phyloP scores from a whole-genome alignment of 306 rosid species.

The Trichosanthes truncata region DNA sequence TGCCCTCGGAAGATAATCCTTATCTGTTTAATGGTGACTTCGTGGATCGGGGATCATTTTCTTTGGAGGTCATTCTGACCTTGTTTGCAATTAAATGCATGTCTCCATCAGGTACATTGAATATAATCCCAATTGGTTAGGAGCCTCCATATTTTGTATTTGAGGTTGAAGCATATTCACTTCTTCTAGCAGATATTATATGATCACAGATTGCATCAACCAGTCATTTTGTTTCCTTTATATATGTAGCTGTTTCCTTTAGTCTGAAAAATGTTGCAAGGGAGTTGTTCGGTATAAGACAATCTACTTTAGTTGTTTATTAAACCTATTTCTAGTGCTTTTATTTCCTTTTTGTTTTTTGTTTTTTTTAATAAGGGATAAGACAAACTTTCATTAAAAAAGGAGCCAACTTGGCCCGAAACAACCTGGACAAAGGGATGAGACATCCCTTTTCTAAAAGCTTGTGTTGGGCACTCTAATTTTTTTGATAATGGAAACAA shows the following conservation, averaged over 20 bases:
- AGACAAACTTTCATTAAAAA: too few relatives aligned
- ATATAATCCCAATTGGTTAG: neutral
- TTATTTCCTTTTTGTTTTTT: neutral
- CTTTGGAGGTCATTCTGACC: conserved; percentile 90
- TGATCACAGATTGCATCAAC: neutral
- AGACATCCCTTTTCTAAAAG: too few relatives aligned
- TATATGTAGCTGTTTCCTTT: neutral
- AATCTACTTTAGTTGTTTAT: neutral
- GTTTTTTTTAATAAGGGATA: too few relatives aligned
- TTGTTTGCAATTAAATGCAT: conserved; percentile 95
- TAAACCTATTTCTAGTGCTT: neutral
- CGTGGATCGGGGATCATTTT: conserved; percentile 97
- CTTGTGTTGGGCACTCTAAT: too few relatives aligned
- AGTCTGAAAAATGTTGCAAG: neutral
- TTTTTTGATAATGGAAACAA: too few relatives aligned
- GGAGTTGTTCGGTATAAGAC: neutral
- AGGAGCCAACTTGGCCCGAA: too few relatives aligned
- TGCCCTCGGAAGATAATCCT: conserved; percentile 94
- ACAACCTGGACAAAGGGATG: too few relatives aligned
- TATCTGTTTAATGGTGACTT: conserved; percentile 95
- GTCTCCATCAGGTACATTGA: conserved; percentile 77
- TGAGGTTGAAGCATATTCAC: neutral
- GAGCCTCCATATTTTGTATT: neutral
- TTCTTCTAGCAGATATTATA: neutral
- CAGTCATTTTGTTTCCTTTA: neutral